These are phyloP conservation scores for Naganishia antarctica DNA, from an alignment of 768 basidiomycete genomes.

Conservation along the genomic window DNA sequence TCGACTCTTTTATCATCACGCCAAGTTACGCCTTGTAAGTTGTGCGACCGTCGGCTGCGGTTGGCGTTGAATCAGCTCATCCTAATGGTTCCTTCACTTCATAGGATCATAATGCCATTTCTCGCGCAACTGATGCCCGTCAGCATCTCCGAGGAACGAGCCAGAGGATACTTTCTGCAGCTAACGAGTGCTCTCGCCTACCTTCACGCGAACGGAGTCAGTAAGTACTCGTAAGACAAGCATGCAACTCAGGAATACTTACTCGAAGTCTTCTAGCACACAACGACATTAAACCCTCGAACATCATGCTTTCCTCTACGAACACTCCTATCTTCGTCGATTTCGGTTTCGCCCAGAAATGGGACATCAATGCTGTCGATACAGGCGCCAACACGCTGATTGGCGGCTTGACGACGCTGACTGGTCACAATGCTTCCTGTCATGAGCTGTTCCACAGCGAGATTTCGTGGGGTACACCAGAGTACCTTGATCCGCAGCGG, in stretches of 20 bases:
- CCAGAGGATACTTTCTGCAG: slow-evolving; percentile 53
- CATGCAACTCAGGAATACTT: background rate
- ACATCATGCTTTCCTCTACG: slow-evolving; percentile 75
- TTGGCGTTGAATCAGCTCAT: no score
- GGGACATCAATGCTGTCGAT: slow-evolving; percentile 47
- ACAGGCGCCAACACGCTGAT: slow-evolving; percentile 49
- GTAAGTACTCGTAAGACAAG: slow-evolving; percentile 1
- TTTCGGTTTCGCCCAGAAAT: slow-evolving; percentile 91
- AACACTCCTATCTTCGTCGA: slow-evolving; percentile 74
- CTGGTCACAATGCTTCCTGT: slow-evolving; percentile 62
- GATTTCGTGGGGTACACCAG: slow-evolving; percentile 68
- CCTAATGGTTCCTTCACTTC: no score
- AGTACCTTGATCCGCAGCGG: slow-evolving; percentile 91
- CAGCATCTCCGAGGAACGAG: slow-evolving; percentile 72
- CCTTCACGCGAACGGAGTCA: slow-evolving; percentile 47
- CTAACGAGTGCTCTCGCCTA: slow-evolving; percentile 47
- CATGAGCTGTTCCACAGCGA: slow-evolving; percentile 56
- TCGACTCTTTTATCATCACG: slow-evolving; percentile 89
- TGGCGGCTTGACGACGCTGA: slow-evolving; percentile 9
- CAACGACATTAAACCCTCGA: slow-evolving; percentile 67
- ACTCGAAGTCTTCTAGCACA: slow-evolving; percentile 29
- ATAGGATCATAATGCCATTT: slow-evolving; percentile 62
- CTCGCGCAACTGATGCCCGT: slow-evolving; percentile 83
- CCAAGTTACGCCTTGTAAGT: slow-evolving; percentile 83
- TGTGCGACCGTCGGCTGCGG: no score